These are phyloP conservation scores for Carex sylvatica DNA, from an alignment of 202 grass and related monocot species.

Conservation along the genomic window DNA sequence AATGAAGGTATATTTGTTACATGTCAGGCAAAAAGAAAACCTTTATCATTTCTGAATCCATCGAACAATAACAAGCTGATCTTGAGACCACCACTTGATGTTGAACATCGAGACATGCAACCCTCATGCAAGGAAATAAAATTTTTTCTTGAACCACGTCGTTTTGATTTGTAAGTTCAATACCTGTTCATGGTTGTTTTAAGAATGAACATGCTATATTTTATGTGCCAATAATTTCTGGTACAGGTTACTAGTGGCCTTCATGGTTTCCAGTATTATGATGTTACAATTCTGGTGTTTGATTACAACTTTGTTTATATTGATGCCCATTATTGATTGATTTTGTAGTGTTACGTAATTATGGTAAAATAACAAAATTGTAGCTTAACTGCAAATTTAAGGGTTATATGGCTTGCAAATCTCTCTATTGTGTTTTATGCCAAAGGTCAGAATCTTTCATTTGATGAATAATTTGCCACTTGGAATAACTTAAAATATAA, in stretches of 20 bases:
- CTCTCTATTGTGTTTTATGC: background rate
- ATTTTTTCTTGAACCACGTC: slow-evolving; percentile 50
- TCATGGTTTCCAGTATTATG: background rate
- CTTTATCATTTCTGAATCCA: slow-evolving; percentile 55
- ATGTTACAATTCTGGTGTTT: background rate
- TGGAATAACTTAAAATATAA: slow-evolving; percentile 3
- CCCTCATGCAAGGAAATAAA: slow-evolving; percentile 51
- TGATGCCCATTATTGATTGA: background rate
- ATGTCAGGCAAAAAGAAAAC: slow-evolving; percentile 67
- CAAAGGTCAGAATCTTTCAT: background rate
- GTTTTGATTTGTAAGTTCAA: slow-evolving; percentile 28
- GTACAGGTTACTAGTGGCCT: background rate
- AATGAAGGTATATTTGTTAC: slow-evolving; percentile 13
- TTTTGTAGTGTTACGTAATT: background rate
- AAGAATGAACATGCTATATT: slow-evolving; percentile 15
- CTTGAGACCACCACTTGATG: slow-evolving; percentile 36
- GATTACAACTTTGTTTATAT: background rate
- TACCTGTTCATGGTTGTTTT: slow-evolving; percentile 23
- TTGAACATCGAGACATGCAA: slow-evolving; percentile 36
- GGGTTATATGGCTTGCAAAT: background rate
- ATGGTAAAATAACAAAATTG: background rate
- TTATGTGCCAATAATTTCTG: slow-evolving; percentile 5
- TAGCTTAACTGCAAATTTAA: background rate
- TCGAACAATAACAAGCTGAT: slow-evolving; percentile 49
- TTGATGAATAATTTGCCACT: background rate